Evolutionary conservation across 2,329 filamentous ascomycete species (phyloP), one percentile per base, ranked within the genome.

Genomic region (Calonectria pseudoturangicola): DNA sequence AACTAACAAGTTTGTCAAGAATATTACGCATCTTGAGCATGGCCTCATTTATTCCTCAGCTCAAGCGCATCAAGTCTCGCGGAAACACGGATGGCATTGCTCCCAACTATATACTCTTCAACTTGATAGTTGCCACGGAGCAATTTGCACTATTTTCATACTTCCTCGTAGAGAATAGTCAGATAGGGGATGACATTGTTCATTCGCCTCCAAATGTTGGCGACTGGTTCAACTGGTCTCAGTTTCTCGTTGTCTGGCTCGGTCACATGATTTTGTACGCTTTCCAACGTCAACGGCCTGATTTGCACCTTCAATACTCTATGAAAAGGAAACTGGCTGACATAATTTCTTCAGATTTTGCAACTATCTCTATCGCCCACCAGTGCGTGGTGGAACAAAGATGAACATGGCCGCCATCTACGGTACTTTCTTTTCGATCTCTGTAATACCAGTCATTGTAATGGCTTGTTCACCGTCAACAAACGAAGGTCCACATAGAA

Each of bases 221-320:
- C 12, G 54, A 58, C 54, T 58, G 54, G 54, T 41, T 58, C 30
- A 58, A 58, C 21, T 41, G 30, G 30, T 36, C 54, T 9, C 54
- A 58, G 33, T 58, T 58, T 27, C 30, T 41, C 2, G 54, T 58
- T 4, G 54, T 41, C 18, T 58, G 30, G 30, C 30, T 58, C 13
- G 54, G 54, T 28, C 28, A 41, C 36, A 39, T 54, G 27, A 18
- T 54, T 2, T 27, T 54, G 50, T 54, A 54, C 7, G 50, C 33
- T 54, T 30, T 8, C 6, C 2, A n/a, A 15, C 1, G 18, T 33
- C 4, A 2, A 18, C 15, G 3, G 13, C 15, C 16, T 33, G 2
- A 10, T 36, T 36, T 36, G 7, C 33, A 36, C 12, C 33, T 36
- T 36, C 6, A 12, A 36, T 10, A 36, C 10, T 13, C 10, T 36